phyloP scores from a whole-genome alignment of 2,329 filamentous ascomycete genomes.

The Colletotrichum caudatum region DNA sequence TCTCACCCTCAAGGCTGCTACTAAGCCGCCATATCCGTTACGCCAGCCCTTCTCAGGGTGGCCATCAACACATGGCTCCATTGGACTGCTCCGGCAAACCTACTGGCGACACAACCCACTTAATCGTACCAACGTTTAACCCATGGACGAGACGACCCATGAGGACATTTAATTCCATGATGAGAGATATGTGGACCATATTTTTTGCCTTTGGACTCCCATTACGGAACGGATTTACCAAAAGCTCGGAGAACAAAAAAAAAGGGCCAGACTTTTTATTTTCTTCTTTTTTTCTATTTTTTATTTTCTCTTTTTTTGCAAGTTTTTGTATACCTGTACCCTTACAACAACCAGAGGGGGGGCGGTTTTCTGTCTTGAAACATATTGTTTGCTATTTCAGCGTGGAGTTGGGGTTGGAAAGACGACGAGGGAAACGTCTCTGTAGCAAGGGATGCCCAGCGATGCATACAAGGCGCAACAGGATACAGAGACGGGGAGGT shows the following conservation, averaged over 20 bases:
- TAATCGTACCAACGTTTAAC: conserved; percentile 12
- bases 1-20: conserved; percentile 65
- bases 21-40: conserved; percentile 51
- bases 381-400: conserved; percentile 32
- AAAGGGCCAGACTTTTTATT: conserved; percentile 7
- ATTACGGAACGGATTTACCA: conserved; percentile 1
- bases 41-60: conserved; percentile 1
- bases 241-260: conserved; percentile 25
- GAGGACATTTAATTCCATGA: conserved; percentile 27
- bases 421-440: conserved; percentile 5
- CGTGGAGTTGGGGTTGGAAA: conserved; percentile 40
- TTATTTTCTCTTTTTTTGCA: no score
- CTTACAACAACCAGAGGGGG: conserved; percentile 13
- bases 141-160: conserved; percentile 13
- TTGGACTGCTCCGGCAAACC: not conserved
- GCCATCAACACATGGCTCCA: not conserved
- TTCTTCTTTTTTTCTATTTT: no score
- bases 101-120: not conserved
- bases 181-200: conserved; percentile 27
- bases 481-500: conserved; percentile 19
- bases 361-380: conserved; percentile 30
- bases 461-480: conserved; percentile 32
- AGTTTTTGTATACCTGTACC: not conserved
- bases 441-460: conserved; percentile 4
- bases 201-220: conserved; percentile 23